phyloP scores from a whole-genome alignment of 495 filamentous ascomycete species.

The Umbilicaria muhlenbergii region DNA sequence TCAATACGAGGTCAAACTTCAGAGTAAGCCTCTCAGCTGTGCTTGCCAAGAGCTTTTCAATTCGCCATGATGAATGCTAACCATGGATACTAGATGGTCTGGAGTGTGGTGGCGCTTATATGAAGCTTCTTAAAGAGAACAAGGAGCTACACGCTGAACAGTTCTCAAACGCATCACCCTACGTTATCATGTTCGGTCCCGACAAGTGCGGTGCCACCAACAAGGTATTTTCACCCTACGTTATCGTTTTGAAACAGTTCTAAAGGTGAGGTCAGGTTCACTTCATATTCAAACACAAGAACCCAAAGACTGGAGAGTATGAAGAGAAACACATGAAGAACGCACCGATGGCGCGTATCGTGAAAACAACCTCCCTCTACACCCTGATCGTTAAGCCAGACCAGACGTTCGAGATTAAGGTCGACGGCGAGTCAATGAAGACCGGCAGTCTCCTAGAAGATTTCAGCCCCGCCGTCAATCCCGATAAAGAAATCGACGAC shows the following conservation, averaged over 20 bases:
- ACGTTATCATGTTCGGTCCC: conserved; percentile 99
- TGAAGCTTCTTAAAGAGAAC: conserved; percentile 98
- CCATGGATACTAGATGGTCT: conserved; percentile 51
- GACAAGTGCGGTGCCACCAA: conserved; percentile 99
- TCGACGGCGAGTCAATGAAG: conserved; percentile 75
- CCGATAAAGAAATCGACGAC: conserved; percentile 91
- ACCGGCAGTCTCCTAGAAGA: conserved; percentile 87
- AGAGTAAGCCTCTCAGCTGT: conserved; percentile 44
- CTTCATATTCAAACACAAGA: conserved; percentile 99
- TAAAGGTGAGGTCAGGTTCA: conserved; percentile 48
- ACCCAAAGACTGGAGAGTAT: conserved; percentile 98
- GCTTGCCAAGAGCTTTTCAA: no score
- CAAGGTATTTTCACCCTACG: conserved; percentile 42
- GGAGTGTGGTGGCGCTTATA: conserved; percentile 96
- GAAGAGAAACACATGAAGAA: conserved; percentile 97
- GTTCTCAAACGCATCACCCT: conserved; percentile 94
- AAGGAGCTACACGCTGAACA: conserved; percentile 93
- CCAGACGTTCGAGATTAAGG: conserved; percentile 82
- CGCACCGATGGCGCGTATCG: conserved; percentile 70
- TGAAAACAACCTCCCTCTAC: conserved; percentile 86
- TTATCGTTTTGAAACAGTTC: not conserved
- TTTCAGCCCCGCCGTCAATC: conserved; percentile 88
- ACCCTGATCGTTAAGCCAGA: conserved; percentile 91
- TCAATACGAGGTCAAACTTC: conserved; percentile 99
- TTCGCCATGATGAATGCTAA: conserved; percentile 4